Evolutionary conservation across 768 basidiomycete genomes (phyloP), one percentile per base, ranked within the genome.

Genomic region (Russula foetens): DNA sequence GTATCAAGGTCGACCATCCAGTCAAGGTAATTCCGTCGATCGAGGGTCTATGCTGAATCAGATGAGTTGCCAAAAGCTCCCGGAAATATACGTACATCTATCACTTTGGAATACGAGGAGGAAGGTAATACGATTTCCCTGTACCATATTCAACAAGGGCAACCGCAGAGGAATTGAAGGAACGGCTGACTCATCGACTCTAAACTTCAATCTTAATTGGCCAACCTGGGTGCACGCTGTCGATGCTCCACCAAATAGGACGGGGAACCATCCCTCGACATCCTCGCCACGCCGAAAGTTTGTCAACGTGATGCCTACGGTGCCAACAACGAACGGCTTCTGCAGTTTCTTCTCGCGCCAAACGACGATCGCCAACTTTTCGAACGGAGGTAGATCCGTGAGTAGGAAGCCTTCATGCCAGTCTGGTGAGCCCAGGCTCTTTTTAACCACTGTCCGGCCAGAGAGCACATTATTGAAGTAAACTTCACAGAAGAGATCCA

Each of bases 181-280:
- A 63, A 45, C 9, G 7, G 72, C 74, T 61, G 62, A 90, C 88
- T 94, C 92, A 60, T 88, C 81, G 11, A 93, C 84, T 60, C 79
- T 75, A 52, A 93, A 69, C 67, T 85, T 86, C 67, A 94, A 72
- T 51, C 84, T 80, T 46, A 93, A 73, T 67, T 93, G 90, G 39
- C 92, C 92, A 7, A 84, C 78, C 68, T 88, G 86, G 46, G 82
- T 67, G 66, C 84, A 80, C 24, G 75, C 75, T 31, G 77, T 73
- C 43, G 76, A 68, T 11, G 77, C 72, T 41, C 78, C 81, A 44
- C 74, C 69, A 45, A 81, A 79, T 54, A 88, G 73, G 3, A 92
- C 81, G 15, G 90, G 87, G 71, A 85, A 93, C 89, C 89, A 94
- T 15, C 92, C 92, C 69, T 94, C 91, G 6, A 90, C 78, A 4